These are phyloP conservation scores for Cyberlindnera galapagoensis DNA, from an alignment of 805 yeast species.

Conservation along the genomic window DNA sequence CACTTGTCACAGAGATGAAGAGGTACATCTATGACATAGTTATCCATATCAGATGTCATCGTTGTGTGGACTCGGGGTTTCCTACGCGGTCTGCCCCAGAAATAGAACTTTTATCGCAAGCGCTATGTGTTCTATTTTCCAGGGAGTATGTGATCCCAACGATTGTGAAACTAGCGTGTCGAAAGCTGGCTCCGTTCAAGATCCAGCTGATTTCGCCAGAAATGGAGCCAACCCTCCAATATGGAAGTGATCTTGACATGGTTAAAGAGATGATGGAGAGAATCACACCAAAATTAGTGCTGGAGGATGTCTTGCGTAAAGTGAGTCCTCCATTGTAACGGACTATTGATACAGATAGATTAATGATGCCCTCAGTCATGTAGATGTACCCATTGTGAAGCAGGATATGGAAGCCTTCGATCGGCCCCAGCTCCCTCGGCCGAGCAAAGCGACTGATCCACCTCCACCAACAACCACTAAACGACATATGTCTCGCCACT, in stretches of 20 bases:
- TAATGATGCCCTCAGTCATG: no score
- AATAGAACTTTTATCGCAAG: conserved; percentile 31
- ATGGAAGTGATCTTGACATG: conserved; percentile 47
- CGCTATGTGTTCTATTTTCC: conserved; percentile 37
- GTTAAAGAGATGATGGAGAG: conserved; percentile 34
- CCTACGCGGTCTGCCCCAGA: conserved; percentile 41
- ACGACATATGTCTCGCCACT: no score
- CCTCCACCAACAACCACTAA: neutral
- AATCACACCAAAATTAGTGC: conserved; percentile 41
- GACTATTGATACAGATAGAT: no score
- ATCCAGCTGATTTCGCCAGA: conserved; percentile 32
- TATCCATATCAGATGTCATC: conserved; percentile 44
- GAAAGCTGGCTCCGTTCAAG: conserved; percentile 42
- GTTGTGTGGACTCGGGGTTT: conserved; percentile 48
- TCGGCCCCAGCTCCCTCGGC: no score
- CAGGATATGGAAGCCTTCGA: no score
- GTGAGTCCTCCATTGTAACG: conserved; percentile 45
- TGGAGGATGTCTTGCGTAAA: conserved; percentile 44
- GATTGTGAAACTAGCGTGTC: conserved; percentile 43
- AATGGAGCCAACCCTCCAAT: conserved; percentile 46
- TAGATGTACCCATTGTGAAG: no score
- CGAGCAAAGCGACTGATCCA: no score
- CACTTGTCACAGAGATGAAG: conserved; percentile 41
- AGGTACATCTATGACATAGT: conserved; percentile 53
- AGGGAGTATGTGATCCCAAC: conserved; percentile 44